Percentiles rank a stretch among this genome's conserved stretches.
Conservation (phyloP, 148 eudicot genomes). For the Rhododendron williamsianum region DNA sequence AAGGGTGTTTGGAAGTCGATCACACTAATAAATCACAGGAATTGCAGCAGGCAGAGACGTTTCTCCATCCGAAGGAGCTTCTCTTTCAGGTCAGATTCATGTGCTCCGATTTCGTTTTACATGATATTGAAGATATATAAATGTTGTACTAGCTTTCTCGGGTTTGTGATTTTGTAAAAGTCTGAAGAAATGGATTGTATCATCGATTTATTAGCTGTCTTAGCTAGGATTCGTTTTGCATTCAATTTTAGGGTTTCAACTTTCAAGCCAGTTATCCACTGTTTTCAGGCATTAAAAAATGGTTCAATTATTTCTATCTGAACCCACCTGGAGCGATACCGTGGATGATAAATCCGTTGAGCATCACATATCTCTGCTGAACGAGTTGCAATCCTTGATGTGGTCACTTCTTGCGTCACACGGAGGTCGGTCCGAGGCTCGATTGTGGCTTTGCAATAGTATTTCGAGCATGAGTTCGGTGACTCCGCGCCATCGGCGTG, state of each 20-base stretch:
- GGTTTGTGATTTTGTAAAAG: neutral
- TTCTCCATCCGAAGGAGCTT: too few relatives aligned
- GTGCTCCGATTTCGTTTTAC: too few relatives aligned
- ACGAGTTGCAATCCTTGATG: constrained; percentile 44
- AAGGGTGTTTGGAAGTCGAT: too few relatives aligned
- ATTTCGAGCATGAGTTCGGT: constrained; percentile 54
- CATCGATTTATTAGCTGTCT: neutral
- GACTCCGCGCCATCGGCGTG: constrained; percentile 33
- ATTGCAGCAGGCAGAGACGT: too few relatives aligned
- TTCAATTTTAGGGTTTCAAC: neutral
- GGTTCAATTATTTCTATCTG: constrained; percentile 61
- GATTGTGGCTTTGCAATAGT: constrained; percentile 84
- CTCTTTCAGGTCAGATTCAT: too few relatives aligned
- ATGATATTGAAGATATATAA: too few relatives aligned
- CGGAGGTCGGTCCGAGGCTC: constrained; percentile 81
- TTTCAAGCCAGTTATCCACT: neutral
- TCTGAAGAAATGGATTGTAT: neutral
- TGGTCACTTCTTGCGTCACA: constrained; percentile 50
- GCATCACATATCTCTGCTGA: constrained; percentile 39
- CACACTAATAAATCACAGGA: too few relatives aligned
- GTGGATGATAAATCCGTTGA: constrained; percentile 28
- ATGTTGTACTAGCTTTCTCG: neutral
- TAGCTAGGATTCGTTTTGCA: neutral
- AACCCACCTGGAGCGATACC: constrained; percentile 16
- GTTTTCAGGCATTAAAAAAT: constrained; percentile 25